Conservation (phyloP, 2,329 filamentous ascomycete genomes). For the Decorospora gaudefroyi region DNA sequence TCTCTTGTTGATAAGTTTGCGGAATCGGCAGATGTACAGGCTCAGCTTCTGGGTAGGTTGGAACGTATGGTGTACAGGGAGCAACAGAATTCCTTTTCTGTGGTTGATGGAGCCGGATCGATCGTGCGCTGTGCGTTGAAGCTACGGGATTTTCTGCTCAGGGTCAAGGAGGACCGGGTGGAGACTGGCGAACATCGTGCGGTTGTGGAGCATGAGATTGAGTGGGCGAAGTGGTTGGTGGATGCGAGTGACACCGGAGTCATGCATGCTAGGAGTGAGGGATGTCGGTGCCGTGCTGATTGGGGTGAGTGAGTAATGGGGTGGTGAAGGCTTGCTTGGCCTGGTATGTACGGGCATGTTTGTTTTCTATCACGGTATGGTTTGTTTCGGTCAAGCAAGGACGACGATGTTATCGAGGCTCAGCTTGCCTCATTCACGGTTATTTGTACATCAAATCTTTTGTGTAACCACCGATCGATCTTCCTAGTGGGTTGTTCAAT, state of each 20-base stretch:
- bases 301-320: constrained; percentile 24
- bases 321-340: background rate
- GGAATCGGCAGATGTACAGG: constrained; percentile 27
- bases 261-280: constrained; percentile 35
- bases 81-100: constrained; percentile 1
- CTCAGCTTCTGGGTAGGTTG: constrained; percentile 20
- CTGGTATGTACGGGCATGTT: too few species aligned
- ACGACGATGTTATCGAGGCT: too few species aligned
- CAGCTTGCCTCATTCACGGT: too few species aligned
- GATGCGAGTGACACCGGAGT: constrained; percentile 31
- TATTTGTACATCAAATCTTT: too few species aligned
- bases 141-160: constrained; percentile 25
- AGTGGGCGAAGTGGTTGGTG: constrained; percentile 40
- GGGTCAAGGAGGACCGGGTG: constrained; percentile 21
- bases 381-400: too few species aligned
- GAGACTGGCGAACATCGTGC: constrained; percentile 29
- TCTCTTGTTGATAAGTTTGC: constrained; percentile 21
- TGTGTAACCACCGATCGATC: too few species aligned
- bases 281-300: constrained; percentile 33
- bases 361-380: too few species aligned
- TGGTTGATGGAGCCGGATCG: background rate
- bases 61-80: constrained; percentile 29
- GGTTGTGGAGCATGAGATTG: constrained; percentile 34
- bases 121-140: constrained; percentile 18
- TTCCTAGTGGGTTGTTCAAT: too few species aligned